A percentile compares a stretch with the other conserved stretches of the same genome.
These are phyloP conservation scores for Metarhizium humberi DNA, from an alignment of 2,329 filamentous ascomycete genomes.

Conservation along the genomic window DNA sequence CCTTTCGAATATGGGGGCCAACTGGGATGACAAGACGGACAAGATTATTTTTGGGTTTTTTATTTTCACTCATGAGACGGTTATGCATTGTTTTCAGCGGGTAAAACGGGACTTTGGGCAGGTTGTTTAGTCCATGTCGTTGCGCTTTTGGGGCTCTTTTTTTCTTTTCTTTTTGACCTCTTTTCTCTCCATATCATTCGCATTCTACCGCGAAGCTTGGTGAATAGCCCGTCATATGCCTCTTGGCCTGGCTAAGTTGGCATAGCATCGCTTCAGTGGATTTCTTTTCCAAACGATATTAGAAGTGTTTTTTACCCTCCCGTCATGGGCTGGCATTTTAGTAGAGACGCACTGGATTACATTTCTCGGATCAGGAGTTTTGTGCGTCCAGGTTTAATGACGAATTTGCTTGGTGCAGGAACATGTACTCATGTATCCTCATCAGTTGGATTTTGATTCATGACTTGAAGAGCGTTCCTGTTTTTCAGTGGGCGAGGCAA, in stretches of 20 bases:
- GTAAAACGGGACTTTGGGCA: conserved; percentile 17
- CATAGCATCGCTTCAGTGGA: conserved; percentile 1
- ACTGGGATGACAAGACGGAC: conserved; percentile 4
- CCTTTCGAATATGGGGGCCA: conserved; percentile 14
- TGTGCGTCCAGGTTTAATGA: conserved; percentile 14
- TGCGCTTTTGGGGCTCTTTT: neutral
- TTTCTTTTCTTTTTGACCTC: neutral
- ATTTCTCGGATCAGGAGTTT: conserved; percentile 1
- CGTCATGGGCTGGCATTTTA: conserved; percentile 8
- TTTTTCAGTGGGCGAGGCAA: conserved; percentile 1
- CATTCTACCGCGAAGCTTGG: neutral
- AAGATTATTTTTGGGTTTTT: neutral
- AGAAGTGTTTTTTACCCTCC: conserved; percentile 8
- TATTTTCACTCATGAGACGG: conserved; percentile 17
- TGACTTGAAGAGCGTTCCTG: neutral
- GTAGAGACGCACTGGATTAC: conserved; percentile 7
- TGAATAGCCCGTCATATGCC: neutral
- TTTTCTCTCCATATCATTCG: conserved; percentile 3
- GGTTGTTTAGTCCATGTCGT: conserved; percentile 8
- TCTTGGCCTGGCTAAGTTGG: neutral
- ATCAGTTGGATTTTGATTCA: neutral
- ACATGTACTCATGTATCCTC: neutral
- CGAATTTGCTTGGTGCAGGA: conserved; percentile 4
- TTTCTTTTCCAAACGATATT: conserved; percentile 10
- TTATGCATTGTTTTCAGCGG: conserved; percentile 30